A percentile compares a stretch with the other conserved stretches of the same genome.
Evolutionary conservation across 495 filamentous ascomycete genomes (phyloP).

Genomic region (Xylaria scruposa): DNA sequence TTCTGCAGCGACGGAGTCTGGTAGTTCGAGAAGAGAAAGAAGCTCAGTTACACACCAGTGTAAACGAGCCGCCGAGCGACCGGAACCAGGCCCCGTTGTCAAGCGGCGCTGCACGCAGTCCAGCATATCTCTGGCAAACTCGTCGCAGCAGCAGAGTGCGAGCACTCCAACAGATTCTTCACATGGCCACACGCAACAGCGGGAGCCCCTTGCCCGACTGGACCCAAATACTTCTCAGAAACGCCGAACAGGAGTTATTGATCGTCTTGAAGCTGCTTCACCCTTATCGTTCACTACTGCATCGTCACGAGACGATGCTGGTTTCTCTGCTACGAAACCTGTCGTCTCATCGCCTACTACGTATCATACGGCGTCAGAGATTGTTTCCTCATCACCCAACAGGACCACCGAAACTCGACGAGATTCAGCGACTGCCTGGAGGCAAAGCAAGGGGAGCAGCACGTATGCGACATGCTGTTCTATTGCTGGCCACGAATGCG

Average conservation of each 20-base stretch:
- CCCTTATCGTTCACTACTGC: not conserved
- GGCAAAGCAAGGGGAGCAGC: not conserved
- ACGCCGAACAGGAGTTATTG: not conserved
- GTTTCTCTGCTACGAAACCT: not conserved
- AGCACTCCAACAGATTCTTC: not conserved
- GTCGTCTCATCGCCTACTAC: conserved; percentile 5
- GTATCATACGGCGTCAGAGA: conserved; percentile 26
- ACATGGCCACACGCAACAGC: not conserved
- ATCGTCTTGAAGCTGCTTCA: not conserved
- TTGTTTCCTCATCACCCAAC: conserved; percentile 13
- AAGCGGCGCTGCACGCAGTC: conserved; percentile 29
- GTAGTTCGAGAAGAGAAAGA: not conserved
- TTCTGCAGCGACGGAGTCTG: not conserved
- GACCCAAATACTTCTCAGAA: conserved; percentile 28
- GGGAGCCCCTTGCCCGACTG: conserved; percentile 36
- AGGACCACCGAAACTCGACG: not conserved
- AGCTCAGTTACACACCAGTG: not conserved
- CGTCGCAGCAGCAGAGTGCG: conserved; percentile 1
- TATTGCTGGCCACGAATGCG: conserved; percentile 36
- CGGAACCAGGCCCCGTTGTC: not conserved
- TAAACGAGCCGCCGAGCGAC: conserved; percentile 27
- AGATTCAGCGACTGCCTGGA: not conserved
- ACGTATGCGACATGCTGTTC: conserved; percentile 25
- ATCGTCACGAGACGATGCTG: not conserved
- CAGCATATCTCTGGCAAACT: not conserved